A percentile compares a stretch with the other conserved stretches of the same genome.
Evolutionary conservation across 257 asterid genomes (phyloP).

Genomic region (Capsicum chinense): DNA sequence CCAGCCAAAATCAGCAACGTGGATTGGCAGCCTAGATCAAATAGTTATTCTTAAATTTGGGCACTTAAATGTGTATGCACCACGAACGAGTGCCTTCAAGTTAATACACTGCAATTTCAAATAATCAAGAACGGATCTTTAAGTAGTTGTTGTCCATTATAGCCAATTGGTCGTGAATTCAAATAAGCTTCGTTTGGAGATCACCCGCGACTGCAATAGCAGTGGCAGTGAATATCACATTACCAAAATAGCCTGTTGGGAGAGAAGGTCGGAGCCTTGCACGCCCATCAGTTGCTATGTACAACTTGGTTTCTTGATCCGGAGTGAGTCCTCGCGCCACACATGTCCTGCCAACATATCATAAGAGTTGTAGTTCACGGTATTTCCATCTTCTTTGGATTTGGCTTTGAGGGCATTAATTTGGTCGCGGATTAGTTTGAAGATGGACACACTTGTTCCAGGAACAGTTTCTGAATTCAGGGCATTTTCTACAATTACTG

Average conservation of each 20-base stretch:
- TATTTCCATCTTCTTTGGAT: conserved; percentile 66
- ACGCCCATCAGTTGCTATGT: conserved; percentile 88
- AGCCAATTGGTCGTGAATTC: conserved; percentile 70
- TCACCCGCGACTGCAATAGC: conserved; percentile 71
- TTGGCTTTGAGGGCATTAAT: conserved; percentile 67
- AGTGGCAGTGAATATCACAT: conserved; percentile 82
- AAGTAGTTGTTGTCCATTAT: conserved; percentile 81
- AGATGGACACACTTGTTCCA: conserved; percentile 60
- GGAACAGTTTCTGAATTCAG: conserved; percentile 35
- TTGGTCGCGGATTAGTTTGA: conserved; percentile 65
- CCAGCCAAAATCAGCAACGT: conserved; percentile 90
- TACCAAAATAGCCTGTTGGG: conserved; percentile 85
- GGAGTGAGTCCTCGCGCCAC: conserved; percentile 75
- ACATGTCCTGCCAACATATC: conserved; percentile 87
- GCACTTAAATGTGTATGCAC: conserved; percentile 86
- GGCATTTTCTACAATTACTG: neutral
- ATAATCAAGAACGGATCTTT: conserved; percentile 82
- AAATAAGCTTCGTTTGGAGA: conserved; percentile 58
- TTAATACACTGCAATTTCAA: conserved; percentile 75
- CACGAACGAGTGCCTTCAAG: conserved; percentile 76
- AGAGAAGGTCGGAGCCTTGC: conserved; percentile 68
- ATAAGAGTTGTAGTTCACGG: conserved; percentile 66
- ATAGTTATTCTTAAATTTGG: conserved; percentile 92
- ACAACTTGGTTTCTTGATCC: conserved; percentile 73
- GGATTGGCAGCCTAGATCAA: conserved; percentile 85